Conservation (phyloP, 2,329 filamentous ascomycete genomes). For the Graphilbum sp. region DNA sequence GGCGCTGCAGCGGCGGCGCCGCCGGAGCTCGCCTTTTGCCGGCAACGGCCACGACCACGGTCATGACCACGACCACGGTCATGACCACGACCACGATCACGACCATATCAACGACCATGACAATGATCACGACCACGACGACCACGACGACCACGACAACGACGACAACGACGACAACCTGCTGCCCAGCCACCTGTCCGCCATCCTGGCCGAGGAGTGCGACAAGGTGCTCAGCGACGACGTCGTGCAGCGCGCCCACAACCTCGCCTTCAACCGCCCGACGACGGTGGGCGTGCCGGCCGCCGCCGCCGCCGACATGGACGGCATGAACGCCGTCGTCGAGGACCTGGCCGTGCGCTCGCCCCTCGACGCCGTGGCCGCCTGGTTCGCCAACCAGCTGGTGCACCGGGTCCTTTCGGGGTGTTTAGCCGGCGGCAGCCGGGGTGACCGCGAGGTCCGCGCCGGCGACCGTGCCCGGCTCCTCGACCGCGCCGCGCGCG, state of each 20-base stretch:
- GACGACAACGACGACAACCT: constrained; percentile 33
- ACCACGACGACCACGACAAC: too few relatives aligned
- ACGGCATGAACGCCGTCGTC: constrained; percentile 67
- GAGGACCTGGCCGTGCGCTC: constrained; percentile 74
- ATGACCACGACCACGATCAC: too few relatives aligned
- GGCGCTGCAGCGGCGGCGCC: constrained; percentile 25
- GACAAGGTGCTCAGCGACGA: constrained; percentile 64
- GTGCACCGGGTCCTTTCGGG: constrained; percentile 53
- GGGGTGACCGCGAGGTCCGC: constrained; percentile 15
- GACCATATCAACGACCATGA: too few relatives aligned
- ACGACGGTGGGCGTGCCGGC: constrained; percentile 49
- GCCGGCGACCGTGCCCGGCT: too few relatives aligned
- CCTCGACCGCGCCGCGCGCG: constrained; percentile 52
- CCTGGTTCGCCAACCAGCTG: constrained; percentile 70
- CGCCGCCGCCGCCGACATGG: constrained; percentile 38
- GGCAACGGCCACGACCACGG: neutral
- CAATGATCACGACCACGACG: too few relatives aligned
- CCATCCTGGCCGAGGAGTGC: constrained; percentile 62
- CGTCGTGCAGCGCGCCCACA: constrained; percentile 74
- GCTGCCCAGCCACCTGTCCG: constrained; percentile 60
- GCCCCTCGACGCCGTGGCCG: constrained; percentile 75
- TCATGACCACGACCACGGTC: too few relatives aligned
- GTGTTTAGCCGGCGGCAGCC: constrained; percentile 34
- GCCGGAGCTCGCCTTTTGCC: constrained; percentile 19
- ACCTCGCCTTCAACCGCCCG: constrained; percentile 72